Evolutionary conservation across 805 yeast species (phyloP), one percentile per base, ranked within the genome.

Genomic region (Ogataea methanolica): DNA sequence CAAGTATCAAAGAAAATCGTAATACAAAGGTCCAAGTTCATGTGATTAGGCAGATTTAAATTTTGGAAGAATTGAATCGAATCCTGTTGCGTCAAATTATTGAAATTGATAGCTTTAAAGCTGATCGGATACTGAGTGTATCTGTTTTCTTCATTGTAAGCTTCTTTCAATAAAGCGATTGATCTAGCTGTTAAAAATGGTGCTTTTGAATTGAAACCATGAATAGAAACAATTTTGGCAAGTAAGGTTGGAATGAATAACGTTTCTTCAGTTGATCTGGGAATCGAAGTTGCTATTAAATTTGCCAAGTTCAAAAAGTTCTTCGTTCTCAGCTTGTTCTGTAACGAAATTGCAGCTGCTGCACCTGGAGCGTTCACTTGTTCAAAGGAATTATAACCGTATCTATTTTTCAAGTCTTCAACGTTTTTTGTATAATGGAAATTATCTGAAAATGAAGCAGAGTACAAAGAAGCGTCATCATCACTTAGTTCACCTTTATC

Each of bases 181-280:
- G 90, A 75, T 48, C 83, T 77, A 5, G 90, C 89, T 0, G 92
- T 80, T 47, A 82, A 67, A 14, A 80, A 71, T n/a, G 89, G 82
- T 1, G 88, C 83, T 51, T 78, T 80, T 1, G 89, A 82, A 43
- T 80, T 76, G 61, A 82, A 83, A 0, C 94, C 92, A 63, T 82
- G 85, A 1, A 75, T 78, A 56, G 81, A 82, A 49, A 88, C 84
- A 43, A 86, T 74, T 47, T 80, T 76, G 6, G 89, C 86, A 49
- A 86, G 67, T 43, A 86, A 64, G 7, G 87, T 80, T 0, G 94
- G 92, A 35, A 84, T 80, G 56, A 85, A 83, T 38, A 86, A 66
- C 0, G 89, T 85, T 60, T 86, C 94, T 56, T 84, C 91, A 0
- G 92, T 85, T 16, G 86, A 78, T 59, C 94, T 70, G 6, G 92